Percentiles rank a stretch among this genome's conserved stretches.
phyloP scores from a whole-genome alignment of 257 asterid genomes.

The Gentiana straminea region DNA sequence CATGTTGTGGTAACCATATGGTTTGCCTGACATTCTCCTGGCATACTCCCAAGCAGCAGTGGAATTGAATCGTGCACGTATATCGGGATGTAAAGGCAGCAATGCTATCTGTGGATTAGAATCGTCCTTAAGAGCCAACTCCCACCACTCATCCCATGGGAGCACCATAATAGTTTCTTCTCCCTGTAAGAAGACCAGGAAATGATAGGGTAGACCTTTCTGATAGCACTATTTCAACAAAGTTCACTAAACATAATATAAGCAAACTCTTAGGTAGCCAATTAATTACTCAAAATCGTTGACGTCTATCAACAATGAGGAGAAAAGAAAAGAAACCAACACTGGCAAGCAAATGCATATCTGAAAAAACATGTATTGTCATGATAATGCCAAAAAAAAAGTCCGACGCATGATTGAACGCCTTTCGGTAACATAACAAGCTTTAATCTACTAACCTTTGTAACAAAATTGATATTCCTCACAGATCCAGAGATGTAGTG shows the following conservation, averaged over 20 bases:
- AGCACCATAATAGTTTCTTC: conserved; percentile 81
- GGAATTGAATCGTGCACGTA: conserved; percentile 66
- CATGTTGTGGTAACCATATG: conserved; percentile 99
- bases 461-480: too few species aligned
- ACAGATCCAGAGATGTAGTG: too few species aligned
- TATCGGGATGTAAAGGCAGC: conserved; percentile 81
- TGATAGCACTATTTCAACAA: neutral
- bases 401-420: too few species aligned
- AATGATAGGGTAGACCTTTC: conserved; percentile 1
- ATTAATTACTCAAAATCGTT: too few species aligned
- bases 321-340: neutral
- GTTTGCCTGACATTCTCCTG: conserved; percentile 86
- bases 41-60: conserved; percentile 95
- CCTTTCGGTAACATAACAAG: too few species aligned
- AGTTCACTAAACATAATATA: neutral
- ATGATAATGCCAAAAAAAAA: too few species aligned
- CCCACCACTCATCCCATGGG: conserved; percentile 99
- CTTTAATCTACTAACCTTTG: too few species aligned
- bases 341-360: too few species aligned
- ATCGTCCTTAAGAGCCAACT: conserved; percentile 60
- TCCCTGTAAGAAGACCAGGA: conserved; percentile 50
- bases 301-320: neutral
- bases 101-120: conserved; percentile 95
- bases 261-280: too few species aligned
- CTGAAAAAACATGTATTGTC: too few species aligned